phyloP scores from a whole-genome alignment of 768 basidiomycete species.

The Mrakia frigida region DNA sequence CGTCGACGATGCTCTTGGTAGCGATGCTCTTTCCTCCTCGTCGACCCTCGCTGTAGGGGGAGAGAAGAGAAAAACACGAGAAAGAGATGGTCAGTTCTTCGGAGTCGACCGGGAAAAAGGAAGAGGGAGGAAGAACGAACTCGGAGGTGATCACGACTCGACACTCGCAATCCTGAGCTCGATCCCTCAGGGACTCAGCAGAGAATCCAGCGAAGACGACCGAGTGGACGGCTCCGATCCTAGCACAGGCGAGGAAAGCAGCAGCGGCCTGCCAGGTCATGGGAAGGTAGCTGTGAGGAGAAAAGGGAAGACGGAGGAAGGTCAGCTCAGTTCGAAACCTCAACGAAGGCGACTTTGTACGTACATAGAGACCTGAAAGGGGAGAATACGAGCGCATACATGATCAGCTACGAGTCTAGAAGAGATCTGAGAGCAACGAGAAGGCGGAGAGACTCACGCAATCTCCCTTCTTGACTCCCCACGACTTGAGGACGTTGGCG shows the following conservation, averaged over 20 bases:
- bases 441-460: conserved; percentile 41
- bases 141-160: conserved; percentile 93
- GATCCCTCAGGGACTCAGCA: conserved; percentile 87
- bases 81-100: not conserved
- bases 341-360: not conserved
- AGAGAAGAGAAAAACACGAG: not conserved
- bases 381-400: conserved; percentile 38
- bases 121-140: conserved; percentile 35
- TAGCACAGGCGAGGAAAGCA: conserved; percentile 94
- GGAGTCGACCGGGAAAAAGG: not conserved
- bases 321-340: conserved; percentile 4
- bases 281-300: conserved; percentile 80
- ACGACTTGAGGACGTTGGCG: conserved; percentile 83
- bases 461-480: conserved; percentile 92
- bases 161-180: conserved; percentile 79
- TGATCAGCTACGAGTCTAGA: conserved; percentile 35
- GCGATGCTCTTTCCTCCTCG: conserved; percentile 94
- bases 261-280: conserved; percentile 92
- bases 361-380: not conserved
- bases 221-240: conserved; percentile 93
- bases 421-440: not conserved
- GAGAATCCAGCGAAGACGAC: conserved; percentile 98
- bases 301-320: conserved; percentile 38
- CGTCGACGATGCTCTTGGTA: conserved; percentile 81
- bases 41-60: conserved; percentile 58